phyloP scores from a whole-genome alignment of 1,284 basidiomycete species.

The Lentinus polychrous region DNA sequence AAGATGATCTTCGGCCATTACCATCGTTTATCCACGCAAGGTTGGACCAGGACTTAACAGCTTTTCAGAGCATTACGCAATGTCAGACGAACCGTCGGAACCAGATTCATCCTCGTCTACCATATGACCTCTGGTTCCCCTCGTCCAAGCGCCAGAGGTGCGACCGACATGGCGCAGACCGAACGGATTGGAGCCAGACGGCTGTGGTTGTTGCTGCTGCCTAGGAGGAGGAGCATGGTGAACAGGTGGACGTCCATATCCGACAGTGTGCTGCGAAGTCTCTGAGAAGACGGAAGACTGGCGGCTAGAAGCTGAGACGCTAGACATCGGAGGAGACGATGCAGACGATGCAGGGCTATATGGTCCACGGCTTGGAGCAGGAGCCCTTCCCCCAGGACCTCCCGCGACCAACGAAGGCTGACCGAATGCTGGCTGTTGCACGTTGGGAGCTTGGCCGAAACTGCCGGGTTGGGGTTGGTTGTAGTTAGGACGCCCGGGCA shows the following conservation, averaged over 20 bases:
- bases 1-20: no score
- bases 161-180: neutral
- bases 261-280: neutral
- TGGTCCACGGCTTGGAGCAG: constrained; percentile 1
- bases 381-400: neutral
- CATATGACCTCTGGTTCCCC: neutral
- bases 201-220: neutral
- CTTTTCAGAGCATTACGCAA: neutral
- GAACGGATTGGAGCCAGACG: neutral
- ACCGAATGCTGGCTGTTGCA: neutral
- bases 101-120: neutral
- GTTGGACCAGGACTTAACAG: no score
- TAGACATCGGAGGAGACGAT: constrained; percentile 1
- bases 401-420: constrained; percentile 3
- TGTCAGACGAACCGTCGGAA: neutral
- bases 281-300: neutral
- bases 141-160: neutral
- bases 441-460: neutral
- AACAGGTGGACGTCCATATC: no score
- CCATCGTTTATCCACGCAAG: no score
- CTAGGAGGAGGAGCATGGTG: neutral
- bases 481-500: neutral
- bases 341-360: neutral
- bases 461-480: neutral
- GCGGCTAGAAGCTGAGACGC: neutral